Evolutionary conservation across 192 early-diverging fungal species (phyloP).

Genomic region (Jimgerdemannia lactiflua): DNA sequence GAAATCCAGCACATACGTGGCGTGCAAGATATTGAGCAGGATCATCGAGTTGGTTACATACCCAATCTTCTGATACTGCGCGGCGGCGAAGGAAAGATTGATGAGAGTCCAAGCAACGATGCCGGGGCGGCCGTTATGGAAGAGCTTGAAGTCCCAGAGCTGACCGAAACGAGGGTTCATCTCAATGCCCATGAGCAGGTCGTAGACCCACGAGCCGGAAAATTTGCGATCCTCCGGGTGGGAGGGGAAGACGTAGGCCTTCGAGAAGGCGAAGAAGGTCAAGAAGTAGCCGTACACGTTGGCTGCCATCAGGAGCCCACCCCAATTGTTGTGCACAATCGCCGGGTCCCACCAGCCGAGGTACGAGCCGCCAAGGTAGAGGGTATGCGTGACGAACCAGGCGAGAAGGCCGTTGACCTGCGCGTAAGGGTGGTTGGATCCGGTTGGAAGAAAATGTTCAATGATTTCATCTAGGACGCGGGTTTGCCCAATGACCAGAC

Average conservation of each 20-base stretch:
- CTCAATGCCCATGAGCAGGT: constrained; percentile 80
- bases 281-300: constrained; percentile 78
- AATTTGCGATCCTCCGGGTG: constrained; percentile 79
- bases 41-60: constrained; percentile 82
- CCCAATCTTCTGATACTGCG: constrained; percentile 71
- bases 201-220: constrained; percentile 68
- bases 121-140: constrained; percentile 81
- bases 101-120: constrained; percentile 87
- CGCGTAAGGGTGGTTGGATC: background rate
- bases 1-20: constrained; percentile 76
- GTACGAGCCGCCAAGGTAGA: constrained; percentile 63
- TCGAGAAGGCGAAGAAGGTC: constrained; percentile 67
- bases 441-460: background rate
- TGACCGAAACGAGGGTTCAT: constrained; percentile 78
- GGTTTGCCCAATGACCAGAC: too few species aligned
- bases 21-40: constrained; percentile 69
- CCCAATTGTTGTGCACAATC: constrained; percentile 77
- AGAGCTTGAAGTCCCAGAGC: constrained; percentile 79
- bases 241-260: constrained; percentile 68
- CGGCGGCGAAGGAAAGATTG: constrained; percentile 71
- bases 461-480: too few species aligned
- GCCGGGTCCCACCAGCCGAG: constrained; percentile 61
- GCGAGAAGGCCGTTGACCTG: constrained; percentile 77
- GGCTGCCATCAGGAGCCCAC: constrained; percentile 63
- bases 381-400: constrained; percentile 66